Evolutionary conservation across 2,329 filamentous ascomycete genomes (phyloP), one percentile per base, ranked within the genome.

Genomic region (Alternaria infectoria): DNA sequence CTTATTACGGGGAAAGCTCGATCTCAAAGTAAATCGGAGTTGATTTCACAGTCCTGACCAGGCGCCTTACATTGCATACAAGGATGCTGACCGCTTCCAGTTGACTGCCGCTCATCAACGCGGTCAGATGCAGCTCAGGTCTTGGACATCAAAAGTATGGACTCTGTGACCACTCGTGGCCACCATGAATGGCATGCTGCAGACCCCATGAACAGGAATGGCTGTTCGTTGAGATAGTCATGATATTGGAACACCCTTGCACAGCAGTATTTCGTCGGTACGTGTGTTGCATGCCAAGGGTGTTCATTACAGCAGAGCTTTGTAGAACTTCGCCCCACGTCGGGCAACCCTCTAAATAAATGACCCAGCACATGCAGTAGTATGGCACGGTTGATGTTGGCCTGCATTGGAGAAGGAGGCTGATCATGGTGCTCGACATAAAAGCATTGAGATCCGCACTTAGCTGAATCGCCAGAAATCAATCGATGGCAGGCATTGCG

Each of bases 401-500:
- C 28, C 21, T 32, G 40, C 54, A 21, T 36, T 21, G 8, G 45
- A 46, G 23, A 36, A 32, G 3, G 40, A 43, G 11, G 21, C 19
- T 32, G 9, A 5, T 21, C 13, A 44, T 49, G 25, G n/a, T 26
- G 13, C 15, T 47, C 13, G 25, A 43, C 45, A 62, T 59, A 62
- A 65, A 51, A 62, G 15, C 36, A 19, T 15, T 12, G 30, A n/a
- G 2, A n/a, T 25, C 30, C 36, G 15, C n/a, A 15, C 26, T 23
- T 25, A 17, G 17, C 12, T 46, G 57, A 54, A 15, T 17, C 15
- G 26, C 21, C 32, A 43, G 43, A 44, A 36, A n/a, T 52, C 36
- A 65, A 28, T 45, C 45, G 36, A 77, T 77, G 74, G 69, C 64
- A 59, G 68, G 72, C 15, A 69, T 51, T 25, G 23, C 64, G 36